phyloP scores from a whole-genome alignment of 2,329 filamentous ascomycete genomes.

The Monilinia polystroma region DNA sequence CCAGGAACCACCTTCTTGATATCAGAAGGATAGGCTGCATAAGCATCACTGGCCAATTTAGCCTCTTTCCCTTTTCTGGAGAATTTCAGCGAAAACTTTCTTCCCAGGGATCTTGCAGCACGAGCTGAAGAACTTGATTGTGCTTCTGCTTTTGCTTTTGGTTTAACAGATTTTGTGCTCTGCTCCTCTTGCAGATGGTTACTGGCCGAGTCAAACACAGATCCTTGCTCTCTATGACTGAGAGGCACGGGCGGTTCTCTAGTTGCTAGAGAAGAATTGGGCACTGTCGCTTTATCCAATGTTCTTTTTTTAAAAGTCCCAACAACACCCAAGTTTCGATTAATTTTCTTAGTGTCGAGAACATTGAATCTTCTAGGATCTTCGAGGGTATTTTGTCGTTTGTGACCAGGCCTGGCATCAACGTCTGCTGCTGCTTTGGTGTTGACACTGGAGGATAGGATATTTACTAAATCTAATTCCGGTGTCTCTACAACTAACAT shows the following conservation, averaged over 20 bases:
- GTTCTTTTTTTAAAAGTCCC: background rate
- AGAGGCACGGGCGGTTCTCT: background rate
- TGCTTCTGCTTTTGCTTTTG: background rate
- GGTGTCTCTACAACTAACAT: background rate
- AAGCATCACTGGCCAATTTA: background rate
- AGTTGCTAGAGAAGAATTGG: background rate
- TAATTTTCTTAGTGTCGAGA: background rate
- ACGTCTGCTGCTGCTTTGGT: background rate
- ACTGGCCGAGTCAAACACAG: background rate
- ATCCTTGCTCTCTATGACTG: background rate
- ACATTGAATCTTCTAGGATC: conserved; percentile 16
- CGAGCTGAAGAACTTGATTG: background rate
- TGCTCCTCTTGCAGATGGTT: background rate
- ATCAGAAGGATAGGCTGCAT: background rate
- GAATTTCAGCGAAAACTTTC: conserved; percentile 1
- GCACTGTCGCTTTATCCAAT: background rate
- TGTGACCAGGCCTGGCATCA: background rate
- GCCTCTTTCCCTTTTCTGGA: background rate
- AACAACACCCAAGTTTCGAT: background rate
- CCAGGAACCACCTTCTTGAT: background rate
- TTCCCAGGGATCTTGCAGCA: background rate
- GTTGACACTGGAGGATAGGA: conserved; percentile 3
- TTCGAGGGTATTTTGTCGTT: conserved; percentile 6
- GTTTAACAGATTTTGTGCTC: background rate
- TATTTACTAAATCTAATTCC: conserved; percentile 1